A percentile compares a stretch with the other conserved stretches of the same genome.
These are phyloP conservation scores for Epichloe sp. DNA, from an alignment of 2,329 filamentous ascomycete species.

Conservation along the genomic window DNA sequence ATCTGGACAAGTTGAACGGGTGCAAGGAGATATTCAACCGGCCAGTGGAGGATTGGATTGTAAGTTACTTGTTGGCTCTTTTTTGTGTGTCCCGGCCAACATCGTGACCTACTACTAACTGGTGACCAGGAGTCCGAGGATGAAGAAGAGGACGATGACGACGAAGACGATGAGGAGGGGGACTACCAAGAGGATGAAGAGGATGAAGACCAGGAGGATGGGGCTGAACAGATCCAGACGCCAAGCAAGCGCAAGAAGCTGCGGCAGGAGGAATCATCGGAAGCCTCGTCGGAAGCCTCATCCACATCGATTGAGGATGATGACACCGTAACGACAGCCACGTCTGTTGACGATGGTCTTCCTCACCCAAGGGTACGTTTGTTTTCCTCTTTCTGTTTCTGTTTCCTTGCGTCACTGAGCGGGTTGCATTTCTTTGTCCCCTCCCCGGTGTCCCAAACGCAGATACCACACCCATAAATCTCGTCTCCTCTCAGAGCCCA, in stretches of 20 bases:
- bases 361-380: slow-evolving; percentile 50
- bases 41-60: slow-evolving; percentile 72
- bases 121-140: slow-evolving; percentile 40
- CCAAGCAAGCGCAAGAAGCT: slow-evolving; percentile 46
- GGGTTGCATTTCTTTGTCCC: too few species aligned
- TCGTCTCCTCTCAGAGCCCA: not conserved
- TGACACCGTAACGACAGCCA: slow-evolving; percentile 33
- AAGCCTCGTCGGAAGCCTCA: slow-evolving; percentile 22
- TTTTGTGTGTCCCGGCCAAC: not conserved
- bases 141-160: slow-evolving; percentile 26
- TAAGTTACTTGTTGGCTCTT: slow-evolving; percentile 23
- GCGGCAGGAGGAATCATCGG: slow-evolving; percentile 32
- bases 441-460: not conserved
- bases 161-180: slow-evolving; percentile 45
- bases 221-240: slow-evolving; percentile 29
- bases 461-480: not conserved
- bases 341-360: slow-evolving; percentile 56
- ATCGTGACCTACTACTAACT: not conserved
- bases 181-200: slow-evolving; percentile 41
- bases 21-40: slow-evolving; percentile 83
- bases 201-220: slow-evolving; percentile 31
- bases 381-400: not conserved
- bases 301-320: slow-evolving; percentile 27
- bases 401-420: too few species aligned
- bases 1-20: slow-evolving; percentile 89